A percentile compares a stretch with the other conserved stretches of the same genome.
phyloP scores from a whole-genome alignment of 371 early-diverging fungal species.

The Smittium mucronatum region DNA sequence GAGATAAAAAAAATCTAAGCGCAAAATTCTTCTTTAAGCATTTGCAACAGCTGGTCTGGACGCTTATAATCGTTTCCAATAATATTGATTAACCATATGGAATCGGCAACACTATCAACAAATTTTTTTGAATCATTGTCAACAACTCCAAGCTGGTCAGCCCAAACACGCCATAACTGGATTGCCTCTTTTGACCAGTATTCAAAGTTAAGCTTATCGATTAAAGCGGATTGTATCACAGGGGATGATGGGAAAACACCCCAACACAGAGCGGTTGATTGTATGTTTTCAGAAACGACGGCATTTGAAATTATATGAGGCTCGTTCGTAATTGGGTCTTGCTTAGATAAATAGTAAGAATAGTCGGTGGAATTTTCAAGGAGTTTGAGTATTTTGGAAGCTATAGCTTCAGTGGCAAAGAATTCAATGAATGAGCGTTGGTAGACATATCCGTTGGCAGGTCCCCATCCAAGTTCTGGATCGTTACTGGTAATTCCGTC shows the following conservation, averaged over 20 bases:
- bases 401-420: slow-evolving; percentile 44
- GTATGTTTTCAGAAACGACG: slow-evolving; percentile 8
- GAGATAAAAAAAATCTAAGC: no score
- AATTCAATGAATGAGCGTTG: slow-evolving; percentile 83
- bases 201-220: slow-evolving; percentile 74
- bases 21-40: not conserved
- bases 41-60: slow-evolving; percentile 11
- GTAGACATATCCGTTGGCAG: slow-evolving; percentile 81
- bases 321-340: slow-evolving; percentile 47
- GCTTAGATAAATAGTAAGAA: slow-evolving; percentile 80
- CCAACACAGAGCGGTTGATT: slow-evolving; percentile 88
- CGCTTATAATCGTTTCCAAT: slow-evolving; percentile 78
- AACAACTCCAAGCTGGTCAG: slow-evolving; percentile 47
- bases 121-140: slow-evolving; percentile 36
- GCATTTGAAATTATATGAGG: slow-evolving; percentile 22
- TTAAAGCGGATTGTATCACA: slow-evolving; percentile 86
- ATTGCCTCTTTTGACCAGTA: slow-evolving; percentile 88
- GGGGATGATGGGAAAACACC: slow-evolving; percentile 93
- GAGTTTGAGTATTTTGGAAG: slow-evolving; percentile 34
- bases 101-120: slow-evolving; percentile 37
- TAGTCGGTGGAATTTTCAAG: slow-evolving; percentile 37
- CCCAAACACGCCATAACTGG: slow-evolving; percentile 85
- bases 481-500: slow-evolving; percentile 70
- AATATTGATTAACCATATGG: slow-evolving; percentile 79
- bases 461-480: slow-evolving; percentile 84